Evolutionary conservation across 2,329 filamentous ascomycete genomes (phyloP).

Genomic region (Cercospora zeae-maydis): DNA sequence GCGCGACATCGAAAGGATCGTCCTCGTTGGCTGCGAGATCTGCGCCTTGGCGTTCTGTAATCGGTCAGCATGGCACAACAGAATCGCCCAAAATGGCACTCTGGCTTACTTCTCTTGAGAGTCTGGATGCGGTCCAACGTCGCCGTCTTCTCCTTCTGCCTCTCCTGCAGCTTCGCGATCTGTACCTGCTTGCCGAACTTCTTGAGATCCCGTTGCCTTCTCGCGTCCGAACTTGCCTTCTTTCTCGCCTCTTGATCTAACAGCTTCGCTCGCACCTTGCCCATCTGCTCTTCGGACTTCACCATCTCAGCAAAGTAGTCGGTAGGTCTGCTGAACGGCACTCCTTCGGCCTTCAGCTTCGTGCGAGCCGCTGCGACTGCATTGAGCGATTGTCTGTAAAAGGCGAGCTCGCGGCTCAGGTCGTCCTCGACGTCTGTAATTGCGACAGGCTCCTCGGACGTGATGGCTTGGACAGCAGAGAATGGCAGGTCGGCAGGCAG

Average conservation of each 20-base stretch:
- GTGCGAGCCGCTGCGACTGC: conserved; percentile 70
- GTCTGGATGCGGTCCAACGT: conserved; percentile 93
- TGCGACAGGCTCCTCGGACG: conserved; percentile 63
- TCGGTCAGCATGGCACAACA: conserved; percentile 23
- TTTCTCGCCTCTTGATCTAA: conserved; percentile 87
- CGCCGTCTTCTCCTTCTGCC: conserved; percentile 85
- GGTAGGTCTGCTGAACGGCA: conserved; percentile 80
- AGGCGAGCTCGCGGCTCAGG: conserved; percentile 83
- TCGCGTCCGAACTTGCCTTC: conserved; percentile 86
- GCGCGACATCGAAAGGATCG: conserved; percentile 85
- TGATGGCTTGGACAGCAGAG: conserved; percentile 74
- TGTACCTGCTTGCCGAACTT: conserved; percentile 99
- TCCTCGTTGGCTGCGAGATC: conserved; percentile 67
- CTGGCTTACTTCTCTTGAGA: conserved; percentile 83
- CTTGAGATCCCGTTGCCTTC: conserved; percentile 90
- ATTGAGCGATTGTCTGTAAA: conserved; percentile 84
- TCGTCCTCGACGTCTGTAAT: conserved; percentile 88
- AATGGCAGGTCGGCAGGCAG: conserved; percentile 72
- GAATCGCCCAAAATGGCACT: background rate
- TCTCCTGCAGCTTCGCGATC: conserved; percentile 90
- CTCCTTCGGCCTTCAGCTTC: conserved; percentile 74
- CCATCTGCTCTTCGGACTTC: conserved; percentile 98
- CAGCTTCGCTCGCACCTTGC: conserved; percentile 88
- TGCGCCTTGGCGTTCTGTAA: conserved; percentile 74
- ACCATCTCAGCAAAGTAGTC: conserved; percentile 99